A percentile compares a stretch with the other conserved stretches of the same genome.
Evolutionary conservation across 768 basidiomycete species (phyloP).

Genomic region (Lactarius psammicola): DNA sequence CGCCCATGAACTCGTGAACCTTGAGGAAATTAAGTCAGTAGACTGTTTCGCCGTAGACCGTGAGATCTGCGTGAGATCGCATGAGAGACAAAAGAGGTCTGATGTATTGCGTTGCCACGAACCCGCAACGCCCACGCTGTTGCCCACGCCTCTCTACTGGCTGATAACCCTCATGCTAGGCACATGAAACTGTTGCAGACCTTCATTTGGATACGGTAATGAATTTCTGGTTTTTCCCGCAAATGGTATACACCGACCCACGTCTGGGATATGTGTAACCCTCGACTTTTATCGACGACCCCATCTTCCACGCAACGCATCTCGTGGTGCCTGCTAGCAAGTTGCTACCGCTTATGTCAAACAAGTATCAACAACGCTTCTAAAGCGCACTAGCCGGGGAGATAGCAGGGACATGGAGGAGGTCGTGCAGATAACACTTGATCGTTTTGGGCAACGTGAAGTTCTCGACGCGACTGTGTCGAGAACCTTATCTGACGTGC

Average conservation of each 20-base stretch:
- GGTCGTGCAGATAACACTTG: slow-evolving; percentile 21
- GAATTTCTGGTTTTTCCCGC: not conserved
- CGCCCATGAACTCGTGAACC: not conserved
- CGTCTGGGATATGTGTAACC: not conserved
- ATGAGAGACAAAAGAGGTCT: not conserved
- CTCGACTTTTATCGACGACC: not conserved
- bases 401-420: not conserved
- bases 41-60: not conserved
- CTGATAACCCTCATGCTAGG: not conserved
- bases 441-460: slow-evolving; percentile 29
- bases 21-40: not conserved
- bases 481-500: not conserved
- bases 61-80: not conserved
- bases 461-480: slow-evolving; percentile 22
- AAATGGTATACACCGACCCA: not conserved
- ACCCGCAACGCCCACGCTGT: too few species aligned
- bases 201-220: not conserved
- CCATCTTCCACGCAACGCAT: not conserved
- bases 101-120: too few species aligned
- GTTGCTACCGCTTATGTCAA: too few species aligned
- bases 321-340: too few species aligned
- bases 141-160: not conserved
- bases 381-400: too few species aligned
- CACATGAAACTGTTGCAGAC: not conserved
- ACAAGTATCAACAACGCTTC: too few species aligned